Evolutionary conservation across 2,329 filamentous ascomycete genomes (phyloP), one percentile per base, ranked within the genome.

Genomic region (Talaromyces sp.): DNA sequence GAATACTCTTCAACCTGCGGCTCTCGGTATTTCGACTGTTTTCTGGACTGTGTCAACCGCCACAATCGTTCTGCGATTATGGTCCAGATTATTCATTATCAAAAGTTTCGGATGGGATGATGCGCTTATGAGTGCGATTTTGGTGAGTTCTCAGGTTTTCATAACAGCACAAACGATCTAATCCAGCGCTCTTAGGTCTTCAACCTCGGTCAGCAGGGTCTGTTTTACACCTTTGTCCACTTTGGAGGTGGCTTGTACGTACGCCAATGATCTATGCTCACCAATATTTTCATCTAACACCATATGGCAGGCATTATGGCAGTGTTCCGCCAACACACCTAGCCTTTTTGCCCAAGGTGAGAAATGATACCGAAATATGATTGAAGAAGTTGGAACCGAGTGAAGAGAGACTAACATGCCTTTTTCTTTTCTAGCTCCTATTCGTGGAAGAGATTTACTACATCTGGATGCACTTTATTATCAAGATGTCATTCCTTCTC

Each of bases 401-500:
- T 11, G 11, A 27, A 48, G 19, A 27, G 19, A 22, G n/a, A 47
- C 43, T 47, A 22, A 47, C 43, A 47, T 22, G n/a, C 13, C 35
- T 13, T 11, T 11, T 13, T 19, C 41, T 22, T 22, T 19, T 14
- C 11, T 48, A 48, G 45, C 45, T 48, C 22, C 11, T 48, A 48
- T 48, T 48, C 19, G 45, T 27, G 11, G 45, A 48, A 11, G 39
- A 45, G 58, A 61, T 61, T 24, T 48, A 31, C 10, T 61, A 61
- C 19, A 35, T 61, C 7, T 61, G 39, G 41, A 61, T 61, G 58
- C 58, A 61, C 16, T 48, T 45, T 7, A 48, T 35, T 27, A 61
- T 61, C 7, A 61, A 61, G 16, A 47, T 50, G 58, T 31, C 58
- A 9, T 47, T 61, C n/a, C 58, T 61, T 6, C 43, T 61, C 14